Evolutionary conservation across 2,329 filamentous ascomycete genomes (phyloP).

Genomic region (Gaeumannomyces sp.): DNA sequence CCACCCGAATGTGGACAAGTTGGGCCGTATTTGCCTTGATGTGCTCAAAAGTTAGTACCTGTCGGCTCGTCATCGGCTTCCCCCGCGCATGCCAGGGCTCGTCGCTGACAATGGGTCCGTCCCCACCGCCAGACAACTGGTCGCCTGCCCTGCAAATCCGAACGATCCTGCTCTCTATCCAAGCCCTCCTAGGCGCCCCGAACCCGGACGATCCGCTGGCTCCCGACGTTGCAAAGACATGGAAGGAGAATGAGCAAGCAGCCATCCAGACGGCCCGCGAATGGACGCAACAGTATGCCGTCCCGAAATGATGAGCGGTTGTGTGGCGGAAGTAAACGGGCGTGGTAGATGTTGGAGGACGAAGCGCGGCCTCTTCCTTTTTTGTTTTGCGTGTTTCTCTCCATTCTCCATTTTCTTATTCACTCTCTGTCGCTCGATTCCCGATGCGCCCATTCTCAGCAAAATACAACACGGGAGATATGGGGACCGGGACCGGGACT

Average conservation of each 20-base stretch:
- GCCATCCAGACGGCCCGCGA: slow-evolving; percentile 89
- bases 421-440: not conserved
- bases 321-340: not conserved
- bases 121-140: slow-evolving; percentile 72
- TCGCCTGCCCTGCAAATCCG: slow-evolving; percentile 95
- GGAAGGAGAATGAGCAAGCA: slow-evolving; percentile 92
- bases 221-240: slow-evolving; percentile 93
- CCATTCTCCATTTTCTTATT: not conserved
- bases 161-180: slow-evolving; percentile 97
- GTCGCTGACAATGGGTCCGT: too few species aligned
- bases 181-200: slow-evolving; percentile 88
- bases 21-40: slow-evolving; percentile 94
- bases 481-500: too few species aligned
- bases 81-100: not conserved
- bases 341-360: not conserved
- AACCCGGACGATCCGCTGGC: slow-evolving; percentile 98
- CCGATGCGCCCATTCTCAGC: too few species aligned
- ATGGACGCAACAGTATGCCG: slow-evolving; percentile 83
- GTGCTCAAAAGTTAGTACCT: slow-evolving; percentile 77
- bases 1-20: slow-evolving; percentile 97
- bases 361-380: not conserved
- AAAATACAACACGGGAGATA: too few species aligned
- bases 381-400: not conserved
- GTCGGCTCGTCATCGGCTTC: not conserved
- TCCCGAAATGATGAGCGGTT: slow-evolving; percentile 29